Percentiles rank a stretch among this genome's conserved stretches.
phyloP scores from a whole-genome alignment of 305 asterid genomes.

The Nicotiana rustica region DNA sequence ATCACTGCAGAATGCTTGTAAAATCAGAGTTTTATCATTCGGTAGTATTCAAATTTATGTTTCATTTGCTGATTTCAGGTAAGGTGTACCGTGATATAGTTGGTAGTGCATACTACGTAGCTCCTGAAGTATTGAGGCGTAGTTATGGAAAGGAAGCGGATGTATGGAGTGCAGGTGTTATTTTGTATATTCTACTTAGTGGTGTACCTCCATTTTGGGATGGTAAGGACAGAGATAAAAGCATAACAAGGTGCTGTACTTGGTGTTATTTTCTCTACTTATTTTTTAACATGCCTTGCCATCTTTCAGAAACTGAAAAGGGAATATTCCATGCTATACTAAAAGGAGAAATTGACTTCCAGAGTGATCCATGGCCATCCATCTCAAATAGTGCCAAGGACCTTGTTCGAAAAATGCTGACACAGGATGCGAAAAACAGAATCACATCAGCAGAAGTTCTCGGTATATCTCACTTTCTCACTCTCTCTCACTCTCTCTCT shows the following conservation, averaged over 20 bases:
- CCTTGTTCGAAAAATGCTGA: constrained; percentile 68
- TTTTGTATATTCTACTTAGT: constrained; percentile 71
- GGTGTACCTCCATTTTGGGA: constrained; percentile 90
- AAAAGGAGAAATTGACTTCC: constrained; percentile 71
- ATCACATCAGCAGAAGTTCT: constrained; percentile 69
- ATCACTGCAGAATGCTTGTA: neutral
- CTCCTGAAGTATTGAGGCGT: constrained; percentile 71
- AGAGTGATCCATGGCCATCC: constrained; percentile 75
- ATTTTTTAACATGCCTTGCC: neutral
- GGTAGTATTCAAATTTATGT: neutral
- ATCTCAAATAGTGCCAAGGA: constrained; percentile 70
- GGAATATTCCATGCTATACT: constrained; percentile 75
- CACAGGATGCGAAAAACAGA: constrained; percentile 67
- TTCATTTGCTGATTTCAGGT: constrained; percentile 49
- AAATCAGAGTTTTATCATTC: neutral
- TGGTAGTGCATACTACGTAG: constrained; percentile 80
- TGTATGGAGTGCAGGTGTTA: constrained; percentile 82
- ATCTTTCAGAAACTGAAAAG: constrained; percentile 70
- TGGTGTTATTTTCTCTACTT: neutral
- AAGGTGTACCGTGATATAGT: constrained; percentile 71
- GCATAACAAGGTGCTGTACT: neutral
- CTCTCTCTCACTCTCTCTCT: neutral
- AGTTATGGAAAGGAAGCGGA: constrained; percentile 75
- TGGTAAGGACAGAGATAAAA: constrained; percentile 49
- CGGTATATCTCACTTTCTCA: constrained; percentile 43